Evolutionary conservation across 164 flowering plant genomes (phyloP), one percentile per base, ranked within the genome.

Genomic region (Protea cynaroides): DNA sequence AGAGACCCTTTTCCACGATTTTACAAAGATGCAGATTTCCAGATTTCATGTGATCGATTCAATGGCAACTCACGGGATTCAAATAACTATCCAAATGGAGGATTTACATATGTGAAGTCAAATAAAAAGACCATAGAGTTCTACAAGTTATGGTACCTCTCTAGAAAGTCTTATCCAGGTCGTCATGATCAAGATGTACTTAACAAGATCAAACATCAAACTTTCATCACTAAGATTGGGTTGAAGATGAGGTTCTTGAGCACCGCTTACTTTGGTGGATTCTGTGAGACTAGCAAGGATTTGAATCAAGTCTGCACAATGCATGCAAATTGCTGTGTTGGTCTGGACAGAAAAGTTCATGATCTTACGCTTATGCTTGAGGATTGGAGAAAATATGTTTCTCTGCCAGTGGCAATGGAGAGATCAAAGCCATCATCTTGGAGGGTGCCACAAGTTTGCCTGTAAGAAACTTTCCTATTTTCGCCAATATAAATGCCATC

Each of bases 241-340:
- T 51, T 51, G 54, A 9, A 51, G 21, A 13, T 51, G 54, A 51
- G 54, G 54, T 51, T 51, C 54, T 51, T 51, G 54, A 51, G 54
- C 21, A 51, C 54, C 14, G 17, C 18, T 51, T 51, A 51, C 21
- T 51, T 51, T 51, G 54, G 54, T 51, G 54, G 54, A 9, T 51
- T 13, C 21, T 51, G 54, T 21, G 21, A 51, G 21, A 18, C 54
- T 51, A 51, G 54, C 34, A 29, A 29, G 34, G 34, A 29, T 29
- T 29, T 29, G 5, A 29, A 29, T 5, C 34, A 29, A 29, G 34
- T 29, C 34, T 29, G 34, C 34, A 29, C 34, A 29, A 29, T 29
- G 34, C 34, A 29, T 29, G 34, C 34, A 29, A 29, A 29, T 29
- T 29, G 34, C 5, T 29, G 34, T 29, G 34, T 5, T 29, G 34